Evolutionary conservation across 176 grass and related monocot genomes (phyloP).

Genomic region (Phyllostachys edulis): DNA sequence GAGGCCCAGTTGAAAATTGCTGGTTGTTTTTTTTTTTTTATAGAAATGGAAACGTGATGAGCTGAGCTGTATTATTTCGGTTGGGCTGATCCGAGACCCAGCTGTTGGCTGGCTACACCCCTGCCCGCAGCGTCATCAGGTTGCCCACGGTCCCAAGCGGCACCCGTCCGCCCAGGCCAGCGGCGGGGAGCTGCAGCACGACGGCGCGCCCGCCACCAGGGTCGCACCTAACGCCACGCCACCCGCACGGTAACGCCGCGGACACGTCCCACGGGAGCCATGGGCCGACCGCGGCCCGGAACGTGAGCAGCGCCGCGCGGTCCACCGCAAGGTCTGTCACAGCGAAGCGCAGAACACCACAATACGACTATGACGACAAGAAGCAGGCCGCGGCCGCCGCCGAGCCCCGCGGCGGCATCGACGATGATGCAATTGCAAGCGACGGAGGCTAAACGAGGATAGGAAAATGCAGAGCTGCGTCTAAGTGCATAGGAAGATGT

Average conservation of each 20-base stretch:
- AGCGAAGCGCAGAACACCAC: neutral
- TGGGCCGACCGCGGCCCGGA: slow-evolving; percentile 46
- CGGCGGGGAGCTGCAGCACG: slow-evolving; percentile 46
- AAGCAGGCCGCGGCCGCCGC: neutral
- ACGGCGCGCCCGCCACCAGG: slow-evolving; percentile 33
- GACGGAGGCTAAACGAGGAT: neutral
- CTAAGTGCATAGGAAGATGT: neutral
- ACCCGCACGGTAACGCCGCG: slow-evolving; percentile 45
- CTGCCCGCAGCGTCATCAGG: slow-evolving; percentile 51
- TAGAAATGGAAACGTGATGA: too few relatives aligned
- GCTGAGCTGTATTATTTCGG: too few relatives aligned
- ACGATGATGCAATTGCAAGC: neutral
- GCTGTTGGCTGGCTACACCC: too few relatives aligned
- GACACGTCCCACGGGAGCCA: slow-evolving; percentile 42
- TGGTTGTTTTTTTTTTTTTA: too few relatives aligned
- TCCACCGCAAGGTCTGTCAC: slow-evolving; percentile 49
- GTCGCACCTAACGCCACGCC: slow-evolving; percentile 68
- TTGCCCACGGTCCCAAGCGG: slow-evolving; percentile 52
- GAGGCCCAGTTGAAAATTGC: too few relatives aligned
- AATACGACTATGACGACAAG: neutral
- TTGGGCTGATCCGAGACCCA: too few relatives aligned
- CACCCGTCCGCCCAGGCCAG: slow-evolving; percentile 29
- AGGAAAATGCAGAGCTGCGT: neutral
- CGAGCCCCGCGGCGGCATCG: neutral
- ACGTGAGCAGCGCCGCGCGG: slow-evolving; percentile 59